These are phyloP conservation scores for Areca catechu DNA, from an alignment of 176 grass and related monocot genomes.

Conservation along the genomic window DNA sequence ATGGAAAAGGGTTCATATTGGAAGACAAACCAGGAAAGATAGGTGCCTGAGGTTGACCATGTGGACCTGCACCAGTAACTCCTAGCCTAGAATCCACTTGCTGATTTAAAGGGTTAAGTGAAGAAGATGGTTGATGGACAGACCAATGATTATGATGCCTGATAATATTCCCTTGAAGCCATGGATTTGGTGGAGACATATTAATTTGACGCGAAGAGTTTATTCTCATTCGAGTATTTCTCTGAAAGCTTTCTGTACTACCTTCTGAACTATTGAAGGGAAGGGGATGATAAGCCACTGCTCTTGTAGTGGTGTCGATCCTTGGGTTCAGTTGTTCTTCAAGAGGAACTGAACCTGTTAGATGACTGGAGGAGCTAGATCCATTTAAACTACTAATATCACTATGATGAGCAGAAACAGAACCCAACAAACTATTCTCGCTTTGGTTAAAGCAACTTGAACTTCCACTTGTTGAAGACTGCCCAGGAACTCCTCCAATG, in stretches of 20 bases:
- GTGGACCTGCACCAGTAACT: background rate
- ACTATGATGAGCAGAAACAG: background rate
- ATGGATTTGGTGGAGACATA: background rate
- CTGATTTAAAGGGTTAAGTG: background rate
- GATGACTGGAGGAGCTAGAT: background rate
- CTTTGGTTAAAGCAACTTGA: background rate
- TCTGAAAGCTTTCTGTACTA: background rate
- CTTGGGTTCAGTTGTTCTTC: background rate
- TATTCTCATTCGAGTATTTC: conserved; percentile 2
- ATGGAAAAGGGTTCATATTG: background rate
- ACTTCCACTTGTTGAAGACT: background rate
- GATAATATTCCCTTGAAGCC: background rate
- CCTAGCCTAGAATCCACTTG: background rate
- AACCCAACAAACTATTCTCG: background rate
- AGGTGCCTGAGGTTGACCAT: background rate
- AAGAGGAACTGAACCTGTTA: background rate
- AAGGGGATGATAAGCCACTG: background rate
- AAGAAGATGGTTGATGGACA: background rate
- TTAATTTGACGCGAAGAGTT: background rate
- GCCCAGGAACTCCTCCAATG: background rate
- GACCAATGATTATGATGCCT: background rate
- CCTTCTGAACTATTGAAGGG: background rate
- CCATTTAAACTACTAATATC: background rate
- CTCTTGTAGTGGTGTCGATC: background rate
- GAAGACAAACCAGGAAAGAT: background rate